These are phyloP conservation scores for Salisapilia sapeloensis DNA, from an alignment of 352 stramenopile genomes.

Conservation along the genomic window DNA sequence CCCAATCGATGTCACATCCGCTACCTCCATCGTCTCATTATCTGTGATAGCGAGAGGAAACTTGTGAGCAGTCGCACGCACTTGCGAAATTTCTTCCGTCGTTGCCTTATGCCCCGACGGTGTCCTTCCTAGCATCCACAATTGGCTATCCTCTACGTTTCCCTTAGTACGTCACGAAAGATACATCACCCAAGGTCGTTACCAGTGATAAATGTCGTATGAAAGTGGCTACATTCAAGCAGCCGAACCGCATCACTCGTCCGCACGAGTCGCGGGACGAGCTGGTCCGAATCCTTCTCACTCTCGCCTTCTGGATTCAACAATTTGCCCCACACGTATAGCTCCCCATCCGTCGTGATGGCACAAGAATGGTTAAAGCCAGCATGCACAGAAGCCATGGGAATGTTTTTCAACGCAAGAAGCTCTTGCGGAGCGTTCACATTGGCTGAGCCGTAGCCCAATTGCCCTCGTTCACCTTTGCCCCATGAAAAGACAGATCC, in stretches of 20 bases:
- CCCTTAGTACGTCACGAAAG: conserved; percentile 1
- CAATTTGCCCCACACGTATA: conserved; percentile 78
- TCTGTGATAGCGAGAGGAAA: conserved; percentile 49
- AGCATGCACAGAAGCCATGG: conserved; percentile 38
- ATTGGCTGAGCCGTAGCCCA: conserved; percentile 69
- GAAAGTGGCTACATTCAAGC: conserved; percentile 67
- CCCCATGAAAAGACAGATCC: conserved; percentile 68
- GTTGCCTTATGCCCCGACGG: conserved; percentile 43
- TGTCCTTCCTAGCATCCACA: conserved; percentile 64
- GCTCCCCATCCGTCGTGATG: conserved; percentile 38
- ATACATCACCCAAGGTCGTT: neutral
- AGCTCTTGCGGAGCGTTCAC: conserved; percentile 50
- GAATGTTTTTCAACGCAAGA: conserved; percentile 55
- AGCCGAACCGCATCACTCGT: conserved; percentile 51
- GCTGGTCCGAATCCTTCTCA: conserved; percentile 45
- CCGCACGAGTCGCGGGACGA: conserved; percentile 48
- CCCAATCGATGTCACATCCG: conserved; percentile 38
- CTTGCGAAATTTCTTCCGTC: conserved; percentile 26
- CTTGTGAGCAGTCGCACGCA: conserved; percentile 54
- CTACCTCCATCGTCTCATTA: conserved; percentile 17
- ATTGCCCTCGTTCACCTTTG: conserved; percentile 66
- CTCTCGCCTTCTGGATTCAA: conserved; percentile 45
- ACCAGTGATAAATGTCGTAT: conserved; percentile 60
- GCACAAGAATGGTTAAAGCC: conserved; percentile 76
- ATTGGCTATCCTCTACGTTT: conserved; percentile 38